phyloP scores from a whole-genome alignment of 1,284 basidiomycete genomes.

The Inonotus obliquus region DNA sequence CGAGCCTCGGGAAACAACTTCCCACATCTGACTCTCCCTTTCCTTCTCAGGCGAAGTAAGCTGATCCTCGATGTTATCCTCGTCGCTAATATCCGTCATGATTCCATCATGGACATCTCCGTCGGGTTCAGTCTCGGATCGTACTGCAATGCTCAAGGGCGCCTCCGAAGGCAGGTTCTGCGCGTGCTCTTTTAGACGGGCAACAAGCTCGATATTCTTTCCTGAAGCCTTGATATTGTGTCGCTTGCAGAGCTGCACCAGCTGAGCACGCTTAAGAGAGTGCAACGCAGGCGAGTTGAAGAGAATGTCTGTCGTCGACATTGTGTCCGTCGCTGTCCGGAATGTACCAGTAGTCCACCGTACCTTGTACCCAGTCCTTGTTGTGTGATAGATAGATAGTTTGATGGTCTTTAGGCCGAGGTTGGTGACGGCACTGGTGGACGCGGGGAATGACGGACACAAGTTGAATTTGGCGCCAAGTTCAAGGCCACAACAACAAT shows the following conservation, averaged over 20 bases:
- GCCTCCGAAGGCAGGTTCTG: constrained; percentile 48
- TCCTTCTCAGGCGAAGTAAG: constrained; percentile 8
- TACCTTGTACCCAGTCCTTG: neutral
- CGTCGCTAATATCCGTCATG: constrained; percentile 28
- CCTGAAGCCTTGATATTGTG: constrained; percentile 72
- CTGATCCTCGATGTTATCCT: constrained; percentile 19
- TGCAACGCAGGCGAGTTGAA: constrained; percentile 77
- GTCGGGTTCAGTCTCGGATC: constrained; percentile 29
- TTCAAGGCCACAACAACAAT: neutral
- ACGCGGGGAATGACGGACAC: neutral
- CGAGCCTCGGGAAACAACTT: constrained; percentile 62
- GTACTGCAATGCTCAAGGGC: constrained; percentile 45
- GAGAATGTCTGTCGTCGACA: constrained; percentile 70
- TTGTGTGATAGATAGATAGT: neutral
- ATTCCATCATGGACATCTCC: constrained; percentile 21
- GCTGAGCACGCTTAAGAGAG: constrained; percentile 74
- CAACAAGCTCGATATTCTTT: constrained; percentile 69
- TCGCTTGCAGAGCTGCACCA: constrained; percentile 75
- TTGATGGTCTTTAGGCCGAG: neutral
- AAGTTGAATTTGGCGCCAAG: neutral
- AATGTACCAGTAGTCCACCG: neutral
- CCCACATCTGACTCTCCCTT: constrained; percentile 70
- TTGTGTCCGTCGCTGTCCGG: constrained; percentile 20
- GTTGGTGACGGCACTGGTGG: neutral
- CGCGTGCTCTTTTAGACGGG: constrained; percentile 61